Evolutionary conservation across 192 early-diverging fungal species (phyloP).

Genomic region (Funneliformis mosseae): DNA sequence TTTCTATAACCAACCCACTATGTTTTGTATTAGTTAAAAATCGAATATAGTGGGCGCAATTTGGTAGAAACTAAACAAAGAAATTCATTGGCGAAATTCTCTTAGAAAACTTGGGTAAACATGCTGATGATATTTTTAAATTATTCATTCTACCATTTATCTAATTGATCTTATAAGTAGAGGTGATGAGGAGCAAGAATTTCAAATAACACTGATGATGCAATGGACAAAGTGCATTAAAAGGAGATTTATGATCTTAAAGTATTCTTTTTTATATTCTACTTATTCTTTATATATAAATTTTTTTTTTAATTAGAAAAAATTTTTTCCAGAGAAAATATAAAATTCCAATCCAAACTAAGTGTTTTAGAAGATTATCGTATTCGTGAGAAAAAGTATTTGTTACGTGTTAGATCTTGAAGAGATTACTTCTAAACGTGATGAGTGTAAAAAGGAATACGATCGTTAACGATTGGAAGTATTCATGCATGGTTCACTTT

Average conservation of each 20-base stretch:
- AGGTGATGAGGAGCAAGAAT: slow-evolving; percentile 44
- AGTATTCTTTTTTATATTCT: neutral
- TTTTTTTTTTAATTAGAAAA: neutral
- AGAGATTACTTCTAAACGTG: no score
- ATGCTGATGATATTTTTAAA: slow-evolving; percentile 17
- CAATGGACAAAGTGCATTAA: slow-evolving; percentile 65
- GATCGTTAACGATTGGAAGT: no score
- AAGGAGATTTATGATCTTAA: slow-evolving; percentile 67
- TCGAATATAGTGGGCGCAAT: slow-evolving; percentile 66
- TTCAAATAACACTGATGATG: slow-evolving; percentile 60
- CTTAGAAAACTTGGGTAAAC: slow-evolving; percentile 42
- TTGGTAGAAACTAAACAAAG: slow-evolving; percentile 61
- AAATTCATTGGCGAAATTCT: slow-evolving; percentile 55
- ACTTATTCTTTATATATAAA: neutral
- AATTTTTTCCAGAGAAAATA: no score
- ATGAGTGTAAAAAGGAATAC: no score
- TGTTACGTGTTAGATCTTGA: slow-evolving; percentile 84
- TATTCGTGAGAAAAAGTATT: no score
- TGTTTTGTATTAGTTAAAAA: slow-evolving; percentile 41
- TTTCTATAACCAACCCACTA: neutral
- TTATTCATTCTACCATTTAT: slow-evolving; percentile 18
- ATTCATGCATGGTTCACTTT: slow-evolving; percentile 93
- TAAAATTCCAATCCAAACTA: slow-evolving; percentile 68
- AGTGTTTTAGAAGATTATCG: slow-evolving; percentile 86
- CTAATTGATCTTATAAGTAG: neutral